A percentile compares a stretch with the other conserved stretches of the same genome.
Evolutionary conservation across 441 rosid genomes (phyloP).

Genomic region (Corymbia calophylla): DNA sequence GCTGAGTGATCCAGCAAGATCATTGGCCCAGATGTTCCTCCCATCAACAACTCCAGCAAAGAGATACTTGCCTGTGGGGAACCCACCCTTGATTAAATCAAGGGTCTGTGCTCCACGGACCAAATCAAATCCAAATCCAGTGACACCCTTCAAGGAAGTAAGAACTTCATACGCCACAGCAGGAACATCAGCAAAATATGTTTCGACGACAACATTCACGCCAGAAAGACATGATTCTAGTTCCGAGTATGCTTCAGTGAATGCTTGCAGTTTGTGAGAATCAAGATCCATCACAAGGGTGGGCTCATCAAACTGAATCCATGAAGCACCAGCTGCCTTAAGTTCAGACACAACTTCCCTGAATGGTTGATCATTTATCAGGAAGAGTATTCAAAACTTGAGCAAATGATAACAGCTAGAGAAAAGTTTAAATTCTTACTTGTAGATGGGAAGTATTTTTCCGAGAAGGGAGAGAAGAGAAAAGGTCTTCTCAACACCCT

Average conservation of each 20-base stretch:
- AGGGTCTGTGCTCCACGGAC: conserved; percentile 9
- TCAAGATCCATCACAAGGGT: conserved; percentile 11
- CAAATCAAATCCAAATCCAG: conserved; percentile 10
- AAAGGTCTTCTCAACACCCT: conserved; percentile 13
- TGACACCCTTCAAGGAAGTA: conserved; percentile 9
- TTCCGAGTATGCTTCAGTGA: conserved; percentile 4
- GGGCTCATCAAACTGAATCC: conserved; percentile 14
- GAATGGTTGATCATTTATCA: not conserved
- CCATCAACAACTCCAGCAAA: conserved; percentile 16
- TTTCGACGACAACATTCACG: conserved; percentile 1
- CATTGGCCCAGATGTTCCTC: conserved; percentile 13
- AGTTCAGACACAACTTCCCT: conserved; percentile 10
- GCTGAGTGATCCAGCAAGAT: conserved; percentile 3
- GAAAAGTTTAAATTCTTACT: not conserved
- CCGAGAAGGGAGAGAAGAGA: conserved; percentile 8
- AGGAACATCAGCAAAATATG: conserved; percentile 14
- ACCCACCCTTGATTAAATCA: conserved; percentile 6
- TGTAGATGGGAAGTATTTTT: conserved; percentile 5
- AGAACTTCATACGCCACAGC: conserved; percentile 3
- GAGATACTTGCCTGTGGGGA: conserved; percentile 4
- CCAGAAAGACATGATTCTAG: not conserved
- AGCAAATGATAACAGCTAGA: not conserved
- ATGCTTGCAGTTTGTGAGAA: conserved; percentile 2
- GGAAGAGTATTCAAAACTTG: not conserved
- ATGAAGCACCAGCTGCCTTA: conserved; percentile 15